phyloP scores from a whole-genome alignment of 768 basidiomycete genomes.

The Mrakia gelida region DNA sequence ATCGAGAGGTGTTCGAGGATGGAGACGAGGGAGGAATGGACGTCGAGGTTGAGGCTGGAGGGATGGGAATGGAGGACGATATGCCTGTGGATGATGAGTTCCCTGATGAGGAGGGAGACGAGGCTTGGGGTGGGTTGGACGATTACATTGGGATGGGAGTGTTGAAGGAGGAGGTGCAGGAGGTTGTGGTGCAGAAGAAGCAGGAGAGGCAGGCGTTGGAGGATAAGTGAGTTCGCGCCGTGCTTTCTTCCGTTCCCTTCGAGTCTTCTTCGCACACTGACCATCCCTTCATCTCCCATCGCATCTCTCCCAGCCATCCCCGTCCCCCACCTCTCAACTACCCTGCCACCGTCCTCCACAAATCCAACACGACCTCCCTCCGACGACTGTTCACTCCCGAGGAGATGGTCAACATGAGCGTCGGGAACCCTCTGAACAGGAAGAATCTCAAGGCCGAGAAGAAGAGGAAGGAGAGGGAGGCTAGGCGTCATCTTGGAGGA shows the following conservation, averaged over 20 bases:
- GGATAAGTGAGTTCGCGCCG: not conserved
- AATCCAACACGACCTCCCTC: constrained; percentile 52
- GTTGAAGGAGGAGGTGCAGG: constrained; percentile 18
- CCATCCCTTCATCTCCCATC: no score
- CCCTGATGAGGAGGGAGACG: constrained; percentile 52
- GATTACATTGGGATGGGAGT: constrained; percentile 36
- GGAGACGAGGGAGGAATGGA: constrained; percentile 6
- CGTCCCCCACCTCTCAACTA: constrained; percentile 20
- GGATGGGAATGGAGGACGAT: not conserved
- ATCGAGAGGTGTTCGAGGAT: constrained; percentile 26
- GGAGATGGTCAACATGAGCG: constrained; percentile 51
- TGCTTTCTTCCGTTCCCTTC: not conserved
- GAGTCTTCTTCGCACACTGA: constrained; percentile 7
- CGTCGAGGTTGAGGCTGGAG: not conserved
- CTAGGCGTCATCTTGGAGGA: not conserved
- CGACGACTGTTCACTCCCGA: constrained; percentile 54
- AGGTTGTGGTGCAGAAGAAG: constrained; percentile 17
- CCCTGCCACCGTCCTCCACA: constrained; percentile 17
- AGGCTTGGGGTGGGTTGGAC: constrained; percentile 37
- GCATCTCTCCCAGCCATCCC: not conserved
- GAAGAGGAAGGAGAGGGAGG: constrained; percentile 56
- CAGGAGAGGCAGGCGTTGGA: constrained; percentile 29
- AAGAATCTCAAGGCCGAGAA: constrained; percentile 60
- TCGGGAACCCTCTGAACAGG: constrained; percentile 59
- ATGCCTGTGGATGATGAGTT: constrained; percentile 61